A percentile compares a stretch with the other conserved stretches of the same genome.
Conservation (phyloP, 2,329 filamentous ascomycete species). For the Leptosphaerulina australis region DNA sequence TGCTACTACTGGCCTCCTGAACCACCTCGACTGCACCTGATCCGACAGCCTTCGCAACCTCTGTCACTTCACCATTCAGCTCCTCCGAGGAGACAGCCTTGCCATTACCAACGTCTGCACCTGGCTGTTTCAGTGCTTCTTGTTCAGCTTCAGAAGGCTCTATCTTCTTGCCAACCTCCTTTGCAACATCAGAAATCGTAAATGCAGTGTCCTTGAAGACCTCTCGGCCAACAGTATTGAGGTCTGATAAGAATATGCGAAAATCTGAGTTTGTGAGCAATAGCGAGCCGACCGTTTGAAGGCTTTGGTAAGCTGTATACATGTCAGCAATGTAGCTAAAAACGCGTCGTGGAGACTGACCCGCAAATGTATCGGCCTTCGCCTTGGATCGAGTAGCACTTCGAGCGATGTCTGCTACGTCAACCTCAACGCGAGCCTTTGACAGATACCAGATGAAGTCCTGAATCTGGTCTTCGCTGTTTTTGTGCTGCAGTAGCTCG, state of each 20-base stretch:
- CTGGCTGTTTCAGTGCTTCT: constrained; percentile 59
- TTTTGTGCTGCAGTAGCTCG: constrained; percentile 81
- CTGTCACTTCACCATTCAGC: constrained; percentile 58
- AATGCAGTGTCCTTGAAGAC: constrained; percentile 87
- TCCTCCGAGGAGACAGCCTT: constrained; percentile 65
- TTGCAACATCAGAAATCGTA: constrained; percentile 75
- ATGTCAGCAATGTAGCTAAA: constrained; percentile 25
- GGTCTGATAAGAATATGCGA: constrained; percentile 79
- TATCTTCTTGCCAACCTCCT: constrained; percentile 73
- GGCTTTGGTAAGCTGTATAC: constrained; percentile 72
- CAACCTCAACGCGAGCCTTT: constrained; percentile 73
- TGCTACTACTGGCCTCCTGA: constrained; percentile 69
- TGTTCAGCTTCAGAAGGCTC: constrained; percentile 70
- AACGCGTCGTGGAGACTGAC: constrained; percentile 51
- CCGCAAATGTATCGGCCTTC: constrained; percentile 73
- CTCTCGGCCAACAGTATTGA: constrained; percentile 78
- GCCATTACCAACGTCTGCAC: constrained; percentile 53
- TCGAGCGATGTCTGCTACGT: constrained; percentile 67
- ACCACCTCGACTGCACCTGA: constrained; percentile 55
- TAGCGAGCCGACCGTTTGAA: constrained; percentile 82
- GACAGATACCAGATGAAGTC: constrained; percentile 87
- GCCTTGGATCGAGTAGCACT: constrained; percentile 67
- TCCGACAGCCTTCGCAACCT: constrained; percentile 54
- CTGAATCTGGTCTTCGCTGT: constrained; percentile 82
- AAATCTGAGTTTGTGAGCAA: constrained; percentile 91